These are phyloP conservation scores for Sphagnum fallax DNA, from an alignment of 228 moss, liverwort and hornwort species.

Conservation along the genomic window DNA sequence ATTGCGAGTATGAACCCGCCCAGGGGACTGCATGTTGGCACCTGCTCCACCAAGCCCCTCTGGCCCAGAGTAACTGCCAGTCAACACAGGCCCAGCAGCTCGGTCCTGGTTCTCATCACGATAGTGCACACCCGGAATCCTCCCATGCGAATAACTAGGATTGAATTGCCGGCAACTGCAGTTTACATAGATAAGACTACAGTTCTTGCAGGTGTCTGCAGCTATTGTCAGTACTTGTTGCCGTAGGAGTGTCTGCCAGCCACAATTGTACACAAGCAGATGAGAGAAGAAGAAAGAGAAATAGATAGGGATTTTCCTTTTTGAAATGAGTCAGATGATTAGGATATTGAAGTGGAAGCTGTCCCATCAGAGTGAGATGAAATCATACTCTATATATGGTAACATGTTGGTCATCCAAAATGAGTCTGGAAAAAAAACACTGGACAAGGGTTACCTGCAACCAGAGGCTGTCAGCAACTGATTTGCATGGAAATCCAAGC, in stretches of 20 bases:
- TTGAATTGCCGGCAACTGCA: constrained; percentile 53
- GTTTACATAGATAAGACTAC: constrained; percentile 43
- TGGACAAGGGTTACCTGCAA: constrained; percentile 26
- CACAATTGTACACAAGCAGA: not conserved
- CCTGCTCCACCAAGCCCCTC: constrained; percentile 8
- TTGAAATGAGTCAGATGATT: too few relatives aligned
- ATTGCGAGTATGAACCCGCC: constrained; percentile 38
- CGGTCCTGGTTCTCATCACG: constrained; percentile 17
- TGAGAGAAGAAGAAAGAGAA: not conserved
- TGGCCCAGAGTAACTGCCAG: constrained; percentile 15
- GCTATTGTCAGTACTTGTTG: constrained; percentile 55
- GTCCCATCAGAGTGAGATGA: too few relatives aligned
- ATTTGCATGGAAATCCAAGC: constrained; percentile 49
- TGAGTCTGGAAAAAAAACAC: too few relatives aligned
- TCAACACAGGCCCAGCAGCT: constrained; percentile 35
- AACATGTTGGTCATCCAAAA: too few relatives aligned
- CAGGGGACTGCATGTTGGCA: constrained; percentile 17
- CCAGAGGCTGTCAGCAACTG: constrained; percentile 54
- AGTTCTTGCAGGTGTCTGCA: constrained; percentile 54
- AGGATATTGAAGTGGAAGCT: too few relatives aligned
- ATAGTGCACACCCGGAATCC: constrained; percentile 41
- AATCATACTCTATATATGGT: too few relatives aligned
- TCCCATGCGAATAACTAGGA: constrained; percentile 45
- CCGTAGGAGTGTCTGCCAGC: constrained; percentile 43
- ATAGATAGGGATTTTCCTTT: not conserved